A percentile compares a stretch with the other conserved stretches of the same genome.
phyloP scores from a whole-genome alignment of 139 green algal species.

The Desmodesmus armatus region DNA sequence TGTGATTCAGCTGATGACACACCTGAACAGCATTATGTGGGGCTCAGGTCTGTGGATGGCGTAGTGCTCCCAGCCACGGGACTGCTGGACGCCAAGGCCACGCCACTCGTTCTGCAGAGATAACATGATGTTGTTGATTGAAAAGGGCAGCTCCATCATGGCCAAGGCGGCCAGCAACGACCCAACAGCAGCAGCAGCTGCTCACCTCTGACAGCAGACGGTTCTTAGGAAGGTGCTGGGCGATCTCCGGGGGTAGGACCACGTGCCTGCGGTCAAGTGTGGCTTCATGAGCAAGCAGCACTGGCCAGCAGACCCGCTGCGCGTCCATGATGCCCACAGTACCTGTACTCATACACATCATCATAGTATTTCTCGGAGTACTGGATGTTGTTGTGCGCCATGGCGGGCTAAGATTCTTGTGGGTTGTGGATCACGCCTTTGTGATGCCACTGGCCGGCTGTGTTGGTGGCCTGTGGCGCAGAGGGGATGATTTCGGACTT shows the following conservation, averaged over 20 bases:
- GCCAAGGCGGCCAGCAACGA: background rate
- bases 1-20: no score
- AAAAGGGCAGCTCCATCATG: background rate
- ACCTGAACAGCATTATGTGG: slow-evolving; percentile 99
- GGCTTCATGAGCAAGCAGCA: background rate
- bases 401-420: background rate
- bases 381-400: slow-evolving; percentile 69
- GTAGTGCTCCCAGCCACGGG: slow-evolving; percentile 97
- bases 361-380: slow-evolving; percentile 99
- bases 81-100: slow-evolving; percentile 96
- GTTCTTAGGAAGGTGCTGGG: slow-evolving; percentile 90
- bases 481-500: no score
- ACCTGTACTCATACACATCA: slow-evolving; percentile 94
- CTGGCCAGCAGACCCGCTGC: background rate
- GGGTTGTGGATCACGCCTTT: background rate
- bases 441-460: no score
- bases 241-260: slow-evolving; percentile 92
- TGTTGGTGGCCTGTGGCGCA: no score
- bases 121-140: background rate
- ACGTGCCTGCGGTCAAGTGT: slow-evolving; percentile 87
- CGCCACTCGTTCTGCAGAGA: slow-evolving; percentile 92
- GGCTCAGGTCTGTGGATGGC: slow-evolving; percentile 95
- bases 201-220: slow-evolving; percentile 92
- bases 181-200: background rate
- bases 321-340: no score